Percentiles rank a stretch among this genome's conserved stretches.
Conservation (phyloP, 2,329 filamentous ascomycete species). For the Orbilia brochopaga region DNA sequence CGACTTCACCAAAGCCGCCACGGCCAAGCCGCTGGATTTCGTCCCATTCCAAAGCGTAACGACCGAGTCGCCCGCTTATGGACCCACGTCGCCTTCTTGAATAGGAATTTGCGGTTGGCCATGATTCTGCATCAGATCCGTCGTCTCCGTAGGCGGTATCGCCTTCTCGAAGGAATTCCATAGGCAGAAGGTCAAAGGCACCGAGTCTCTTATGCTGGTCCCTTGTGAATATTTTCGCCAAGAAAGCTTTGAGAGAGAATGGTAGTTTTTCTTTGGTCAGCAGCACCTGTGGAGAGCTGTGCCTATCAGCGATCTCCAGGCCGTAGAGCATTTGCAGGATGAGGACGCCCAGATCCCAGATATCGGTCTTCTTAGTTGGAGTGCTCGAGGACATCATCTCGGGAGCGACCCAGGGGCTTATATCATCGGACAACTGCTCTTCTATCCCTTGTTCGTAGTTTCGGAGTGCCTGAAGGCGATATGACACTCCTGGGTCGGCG, state of each 20-base stretch:
- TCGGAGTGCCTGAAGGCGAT: conserved; percentile 29
- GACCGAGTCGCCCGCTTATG: conserved; percentile 58
- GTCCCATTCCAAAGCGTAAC: conserved; percentile 87
- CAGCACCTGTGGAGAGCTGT: conserved; percentile 77
- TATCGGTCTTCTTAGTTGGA: conserved; percentile 78
- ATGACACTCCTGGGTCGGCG: conserved; percentile 67
- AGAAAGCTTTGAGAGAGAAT: conserved; percentile 75
- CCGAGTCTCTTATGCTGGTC: conserved; percentile 84
- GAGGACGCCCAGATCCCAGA: conserved; percentile 93
- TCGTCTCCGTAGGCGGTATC: conserved; percentile 59
- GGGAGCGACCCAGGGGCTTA: conserved; percentile 29
- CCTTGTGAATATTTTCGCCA: conserved; percentile 81
- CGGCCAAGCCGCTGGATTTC: conserved; percentile 88
- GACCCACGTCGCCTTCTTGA: conserved; percentile 52
- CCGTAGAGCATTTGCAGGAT: conserved; percentile 95
- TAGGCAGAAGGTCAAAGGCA: conserved; percentile 74
- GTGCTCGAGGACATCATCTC: conserved; percentile 27
- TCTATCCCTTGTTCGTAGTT: conserved; percentile 32
- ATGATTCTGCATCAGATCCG: conserved; percentile 53
- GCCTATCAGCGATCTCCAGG: conserved; percentile 74
- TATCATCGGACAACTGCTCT: conserved; percentile 11
- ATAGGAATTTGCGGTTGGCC: conserved; percentile 56
- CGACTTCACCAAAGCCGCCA: conserved; percentile 94
- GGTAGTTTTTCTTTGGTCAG: conserved; percentile 76
- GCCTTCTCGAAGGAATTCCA: conserved; percentile 63